Evolutionary conservation across 331 rosid genomes (phyloP).

Genomic region (Rhamnella rubrinervis): DNA sequence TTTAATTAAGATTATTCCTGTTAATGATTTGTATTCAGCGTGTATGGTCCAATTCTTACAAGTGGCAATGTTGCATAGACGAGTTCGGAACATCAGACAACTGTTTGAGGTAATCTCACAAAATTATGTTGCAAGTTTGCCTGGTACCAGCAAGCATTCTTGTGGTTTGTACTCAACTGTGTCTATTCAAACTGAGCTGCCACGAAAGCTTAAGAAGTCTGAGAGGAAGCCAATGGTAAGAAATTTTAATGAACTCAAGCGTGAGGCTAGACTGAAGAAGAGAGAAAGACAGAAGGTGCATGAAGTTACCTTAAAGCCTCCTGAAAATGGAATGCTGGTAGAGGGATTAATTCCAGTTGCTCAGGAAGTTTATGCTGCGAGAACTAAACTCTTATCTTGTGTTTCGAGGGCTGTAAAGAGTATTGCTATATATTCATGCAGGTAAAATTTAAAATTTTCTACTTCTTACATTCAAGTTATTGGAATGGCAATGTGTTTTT

Average conservation of each 20-base stretch:
- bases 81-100: slow-evolving; percentile 23
- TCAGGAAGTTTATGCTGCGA: slow-evolving; percentile 51
- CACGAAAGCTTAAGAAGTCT: slow-evolving; percentile 39
- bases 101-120: slow-evolving; percentile 24
- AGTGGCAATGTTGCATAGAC: slow-evolving; percentile 36
- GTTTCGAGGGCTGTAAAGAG: slow-evolving; percentile 48
- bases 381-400: slow-evolving; percentile 41
- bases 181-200: slow-evolving; percentile 26
- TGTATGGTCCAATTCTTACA: neutral
- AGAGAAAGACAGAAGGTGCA: slow-evolving; percentile 46
- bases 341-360: slow-evolving; percentile 56
- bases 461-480: neutral
- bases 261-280: slow-evolving; percentile 50
- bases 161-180: slow-evolving; percentile 31
- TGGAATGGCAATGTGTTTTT: neutral
- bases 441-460: slow-evolving; percentile 31
- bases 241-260: slow-evolving; percentile 57
- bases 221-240: slow-evolving; percentile 61
- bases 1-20: too few species aligned
- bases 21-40: too few species aligned
- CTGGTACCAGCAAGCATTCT: slow-evolving; percentile 7
- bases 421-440: slow-evolving; percentile 45
- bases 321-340: slow-evolving; percentile 61
- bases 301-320: slow-evolving; percentile 49
- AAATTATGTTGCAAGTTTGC: slow-evolving; percentile 15